These are phyloP conservation scores for Tilletiaria anomala DNA, from an alignment of 1,284 basidiomycete species.

Conservation along the genomic window DNA sequence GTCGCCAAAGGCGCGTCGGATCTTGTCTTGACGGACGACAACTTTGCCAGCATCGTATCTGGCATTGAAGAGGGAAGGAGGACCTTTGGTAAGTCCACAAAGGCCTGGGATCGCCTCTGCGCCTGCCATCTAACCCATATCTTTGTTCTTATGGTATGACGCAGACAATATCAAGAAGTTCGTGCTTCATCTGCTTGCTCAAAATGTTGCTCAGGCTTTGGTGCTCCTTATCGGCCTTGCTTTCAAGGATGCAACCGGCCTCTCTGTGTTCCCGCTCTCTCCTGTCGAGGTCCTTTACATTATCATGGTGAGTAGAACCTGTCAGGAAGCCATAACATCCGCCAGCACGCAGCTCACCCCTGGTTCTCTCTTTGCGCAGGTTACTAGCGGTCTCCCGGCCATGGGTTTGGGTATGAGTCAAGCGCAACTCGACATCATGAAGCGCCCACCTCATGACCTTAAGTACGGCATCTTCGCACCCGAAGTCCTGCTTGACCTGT, in stretches of 20 bases:
- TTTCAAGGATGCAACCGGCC: conserved; percentile 48
- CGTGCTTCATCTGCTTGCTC: conserved; percentile 40
- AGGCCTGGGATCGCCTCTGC: conserved; percentile 40
- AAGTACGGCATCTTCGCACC: conserved; percentile 37
- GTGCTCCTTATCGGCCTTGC: conserved; percentile 50
- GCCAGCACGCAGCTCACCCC: neutral
- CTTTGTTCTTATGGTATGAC: too few relatives aligned
- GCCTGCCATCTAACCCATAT: conserved; percentile 36
- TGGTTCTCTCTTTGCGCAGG: conserved; percentile 7
- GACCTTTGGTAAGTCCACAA: conserved; percentile 41
- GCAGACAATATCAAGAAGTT: conserved; percentile 40
- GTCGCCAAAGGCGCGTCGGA: conserved; percentile 46
- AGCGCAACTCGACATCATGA: conserved; percentile 50
- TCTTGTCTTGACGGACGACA: conserved; percentile 56
- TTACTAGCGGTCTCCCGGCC: conserved; percentile 39
- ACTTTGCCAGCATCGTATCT: conserved; percentile 56
- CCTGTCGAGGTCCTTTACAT: conserved; percentile 52
- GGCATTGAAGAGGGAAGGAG: conserved; percentile 55
- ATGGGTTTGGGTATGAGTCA: conserved; percentile 46
- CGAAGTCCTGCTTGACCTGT: conserved; percentile 44
- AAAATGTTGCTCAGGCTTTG: conserved; percentile 35
- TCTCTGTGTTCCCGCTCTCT: conserved; percentile 55
- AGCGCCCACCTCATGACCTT: conserved; percentile 41
- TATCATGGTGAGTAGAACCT: conserved; percentile 20
- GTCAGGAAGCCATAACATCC: neutral